Evolutionary conservation across 2,329 filamentous ascomycete genomes (phyloP), one percentile per base, ranked within the genome.

Genomic region (Neopestalotiopsis rosae): DNA sequence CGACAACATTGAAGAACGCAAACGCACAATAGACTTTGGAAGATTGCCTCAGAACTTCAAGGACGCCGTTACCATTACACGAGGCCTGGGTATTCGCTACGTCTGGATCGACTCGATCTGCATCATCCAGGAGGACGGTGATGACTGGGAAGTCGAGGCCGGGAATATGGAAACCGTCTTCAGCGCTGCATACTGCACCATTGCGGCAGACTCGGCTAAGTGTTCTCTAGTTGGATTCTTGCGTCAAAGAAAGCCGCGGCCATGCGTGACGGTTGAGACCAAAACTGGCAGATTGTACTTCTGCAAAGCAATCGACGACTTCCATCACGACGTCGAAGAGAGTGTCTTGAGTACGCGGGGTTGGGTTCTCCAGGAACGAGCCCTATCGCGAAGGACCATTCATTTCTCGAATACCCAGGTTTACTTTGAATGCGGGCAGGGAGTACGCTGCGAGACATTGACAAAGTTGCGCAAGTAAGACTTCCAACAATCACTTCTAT

Each of bases 281-380:
- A 24, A 24, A 24, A n/a, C n/a, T 17, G 59, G 66, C 14, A 20
- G 5, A 24, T 28, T 69, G 5, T 67, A 67, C 45, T 17, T 67
- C n/a, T 66, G 64, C 20, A 24, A 42, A 14, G 49, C 57, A 9
- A 64, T 75, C 20, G 75, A 77, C 42, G 64, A 74, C 14, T 77
- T 76, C 66, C 69, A 70, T 4, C 9, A 67, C 4, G 67, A 78
- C 56, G 75, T 78, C 0, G 64, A 72, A 5, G 28, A 70, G 12
- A 72, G 69, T 2, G 32, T 52, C 0, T 68, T 77, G 1, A 77
- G 74, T 40, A 66, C 67, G 10, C 71, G 77, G 0, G 77, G 70
- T 0, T 78, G 76, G 77, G 74, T 77, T 0, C 65, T 76, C 2
- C 76, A 78, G 65, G 76, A 78, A 58, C 69, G 72, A 20, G 75